Evolutionary conservation across 2,329 filamentous ascomycete species (phyloP).

Genomic region (Penicillium palitans): DNA sequence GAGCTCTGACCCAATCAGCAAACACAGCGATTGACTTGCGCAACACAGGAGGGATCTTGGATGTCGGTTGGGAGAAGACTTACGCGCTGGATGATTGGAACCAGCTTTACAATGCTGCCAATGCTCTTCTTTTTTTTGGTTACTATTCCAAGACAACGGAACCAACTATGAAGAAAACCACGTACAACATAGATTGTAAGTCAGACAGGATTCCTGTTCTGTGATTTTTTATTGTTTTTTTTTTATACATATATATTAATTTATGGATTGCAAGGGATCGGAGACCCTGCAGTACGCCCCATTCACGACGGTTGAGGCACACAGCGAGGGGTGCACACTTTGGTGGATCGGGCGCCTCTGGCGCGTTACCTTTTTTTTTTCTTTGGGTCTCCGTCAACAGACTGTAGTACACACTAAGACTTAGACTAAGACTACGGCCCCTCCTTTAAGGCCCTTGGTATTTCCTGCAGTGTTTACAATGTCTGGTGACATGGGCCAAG

Average conservation of each 20-base stretch:
- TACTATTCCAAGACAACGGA: neutral
- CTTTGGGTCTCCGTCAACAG: neutral
- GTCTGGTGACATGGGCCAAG: slow-evolving; percentile 31
- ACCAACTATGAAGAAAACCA: neutral
- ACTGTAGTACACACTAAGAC: neutral
- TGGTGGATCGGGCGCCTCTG: slow-evolving; percentile 9
- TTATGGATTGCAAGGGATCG: slow-evolving; percentile 21
- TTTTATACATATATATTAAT: neutral
- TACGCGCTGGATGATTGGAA: slow-evolving; percentile 16
- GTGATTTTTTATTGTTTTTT: neutral
- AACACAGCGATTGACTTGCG: neutral
- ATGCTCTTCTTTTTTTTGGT: neutral
- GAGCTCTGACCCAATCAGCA: slow-evolving; percentile 14
- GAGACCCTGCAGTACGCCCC: slow-evolving; percentile 22
- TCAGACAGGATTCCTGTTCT: neutral
- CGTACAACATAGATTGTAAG: neutral
- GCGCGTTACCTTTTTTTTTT: slow-evolving; percentile 7
- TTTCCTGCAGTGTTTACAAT: neutral
- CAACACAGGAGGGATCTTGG: slow-evolving; percentile 16
- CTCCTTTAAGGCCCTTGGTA: neutral
- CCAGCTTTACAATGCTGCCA: neutral
- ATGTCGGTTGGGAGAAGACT: slow-evolving; percentile 9
- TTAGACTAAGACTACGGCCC: slow-evolving; percentile 2
- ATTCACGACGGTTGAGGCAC: slow-evolving; percentile 14
- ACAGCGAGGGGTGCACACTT: slow-evolving; percentile 13